A percentile compares a stretch with the other conserved stretches of the same genome.
phyloP scores from a whole-genome alignment of 768 basidiomycete genomes.

The Russula sp. region DNA sequence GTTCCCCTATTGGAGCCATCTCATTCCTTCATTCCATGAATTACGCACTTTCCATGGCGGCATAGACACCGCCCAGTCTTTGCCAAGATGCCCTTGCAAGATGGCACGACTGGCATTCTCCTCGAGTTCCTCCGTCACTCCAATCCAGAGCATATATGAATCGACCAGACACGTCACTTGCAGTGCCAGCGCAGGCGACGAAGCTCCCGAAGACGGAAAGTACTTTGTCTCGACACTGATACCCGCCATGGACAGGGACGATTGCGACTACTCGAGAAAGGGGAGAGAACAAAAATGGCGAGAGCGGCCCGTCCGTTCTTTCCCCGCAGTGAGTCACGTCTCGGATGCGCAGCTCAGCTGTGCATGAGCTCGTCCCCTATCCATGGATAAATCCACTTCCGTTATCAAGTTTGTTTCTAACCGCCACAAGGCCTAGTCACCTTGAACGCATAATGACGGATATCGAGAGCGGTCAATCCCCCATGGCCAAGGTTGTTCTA shows the following conservation, averaged over 20 bases:
- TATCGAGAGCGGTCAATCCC: not conserved
- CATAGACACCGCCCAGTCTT: slow-evolving; percentile 85
- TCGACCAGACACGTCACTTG: slow-evolving; percentile 65
- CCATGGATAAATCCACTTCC: not conserved
- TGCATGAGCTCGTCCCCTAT: not conserved
- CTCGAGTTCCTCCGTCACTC: slow-evolving; percentile 49
- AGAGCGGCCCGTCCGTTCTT: slow-evolving; percentile 12
- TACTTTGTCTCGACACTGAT: slow-evolving; percentile 50
- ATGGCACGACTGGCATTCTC: slow-evolving; percentile 41
- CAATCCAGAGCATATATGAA: slow-evolving; percentile 83
- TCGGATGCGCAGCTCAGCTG: not conserved
- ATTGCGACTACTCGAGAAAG: not conserved
- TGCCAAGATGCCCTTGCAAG: slow-evolving; percentile 54
- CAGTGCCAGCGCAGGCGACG: slow-evolving; percentile 57
- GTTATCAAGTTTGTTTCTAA: too few relatives aligned
- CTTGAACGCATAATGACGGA: too few relatives aligned
- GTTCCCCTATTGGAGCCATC: slow-evolving; percentile 2
- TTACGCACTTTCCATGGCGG: slow-evolving; percentile 46
- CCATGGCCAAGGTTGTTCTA: not conserved
- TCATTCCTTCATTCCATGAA: slow-evolving; percentile 5
- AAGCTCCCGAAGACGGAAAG: slow-evolving; percentile 48
- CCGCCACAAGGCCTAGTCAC: too few relatives aligned
- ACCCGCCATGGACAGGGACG: slow-evolving; percentile 6
- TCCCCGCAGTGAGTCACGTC: not conserved
- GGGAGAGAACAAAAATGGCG: not conserved